Base-by-base conservation (phyloP, 169 alveolate genomes). In the Plasmodium vivax region DNA sequence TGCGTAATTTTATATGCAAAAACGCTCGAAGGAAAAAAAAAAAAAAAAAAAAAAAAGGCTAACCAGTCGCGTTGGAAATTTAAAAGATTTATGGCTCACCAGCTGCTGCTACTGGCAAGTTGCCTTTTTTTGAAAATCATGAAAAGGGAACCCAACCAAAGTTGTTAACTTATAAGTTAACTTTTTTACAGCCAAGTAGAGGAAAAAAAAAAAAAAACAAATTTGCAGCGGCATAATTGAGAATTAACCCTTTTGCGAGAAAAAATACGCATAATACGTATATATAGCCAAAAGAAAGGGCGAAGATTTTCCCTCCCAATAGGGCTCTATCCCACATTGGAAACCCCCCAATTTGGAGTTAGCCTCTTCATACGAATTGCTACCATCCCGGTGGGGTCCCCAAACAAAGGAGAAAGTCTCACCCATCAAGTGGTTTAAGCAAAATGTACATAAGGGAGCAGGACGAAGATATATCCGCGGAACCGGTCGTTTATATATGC, bases 381-480 rank as follows among this genome's bases (percentile, higher is more conserved):
- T 14, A 56, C n/a, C 27, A 56, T n/a, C 14, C 5, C 10, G n/a
- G 30, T n/a, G 41, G 30, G 27, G 30, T n/a, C 72, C 34, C 75
- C 30, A 62, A n/a, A n/a, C 6, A 62, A 62, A 62, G 75, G 75
- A n/a, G 34, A 62, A 62, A 62, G 36, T 62, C 75, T 62, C 9
- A 19, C 75, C 34, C 2, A 62, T 27, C 34, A 7, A 62, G 34
- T n/a, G 2, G 30, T n/a, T 62, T 71, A 84, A 72, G 75, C 75
- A 85, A 16, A 85, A 85, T 85, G 93, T 85, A 85, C 80, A 85
- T 85, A 85, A 85, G 93, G 62, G 93, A 85, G 38, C 87, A 85
- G 23, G 93, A 85, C 54, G 93, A 85, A 54, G 93, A 85, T 32
- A 85, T 85, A 74, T 85, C 93, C 23, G 62, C 87, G 6, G 93